Percentiles rank a stretch among this genome's conserved stretches.
Conservation (phyloP, 1,284 basidiomycete genomes). For the Cutaneotrichosporon cavernicola region DNA sequence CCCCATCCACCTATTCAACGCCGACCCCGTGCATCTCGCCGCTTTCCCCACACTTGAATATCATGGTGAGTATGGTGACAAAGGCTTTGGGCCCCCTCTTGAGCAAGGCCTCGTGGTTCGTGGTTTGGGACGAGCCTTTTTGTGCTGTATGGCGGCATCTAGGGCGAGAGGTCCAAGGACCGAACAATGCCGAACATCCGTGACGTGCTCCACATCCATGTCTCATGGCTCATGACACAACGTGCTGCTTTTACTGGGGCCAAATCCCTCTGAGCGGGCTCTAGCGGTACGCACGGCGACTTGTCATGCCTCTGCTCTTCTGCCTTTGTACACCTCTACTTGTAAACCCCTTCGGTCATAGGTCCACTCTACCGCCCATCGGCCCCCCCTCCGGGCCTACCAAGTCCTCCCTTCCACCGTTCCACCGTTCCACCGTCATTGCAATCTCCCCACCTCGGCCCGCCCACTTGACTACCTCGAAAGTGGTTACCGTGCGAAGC, state of each 20-base stretch:
- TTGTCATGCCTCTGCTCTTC: background rate
- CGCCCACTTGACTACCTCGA: no score
- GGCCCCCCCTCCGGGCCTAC: background rate
- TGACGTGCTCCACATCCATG: slow-evolving; percentile 8
- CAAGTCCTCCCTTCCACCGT: background rate
- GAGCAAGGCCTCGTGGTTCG: slow-evolving; percentile 1
- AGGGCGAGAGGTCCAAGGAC: background rate
- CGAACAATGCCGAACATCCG: slow-evolving; percentile 16
- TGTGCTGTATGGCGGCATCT: slow-evolving; percentile 1
- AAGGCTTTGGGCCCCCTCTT: background rate
- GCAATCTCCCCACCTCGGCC: background rate
- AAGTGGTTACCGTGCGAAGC: background rate
- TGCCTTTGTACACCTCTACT: no score
- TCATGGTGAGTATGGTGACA: slow-evolving; percentile 7
- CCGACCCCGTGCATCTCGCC: slow-evolving; percentile 5
- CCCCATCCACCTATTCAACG: background rate
- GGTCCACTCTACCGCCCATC: background rate
- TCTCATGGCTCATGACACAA: background rate
- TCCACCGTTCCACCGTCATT: background rate
- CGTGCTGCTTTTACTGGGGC: background rate
- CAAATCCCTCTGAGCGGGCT: background rate
- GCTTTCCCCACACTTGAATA: slow-evolving; percentile 1
- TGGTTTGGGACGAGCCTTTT: background rate
- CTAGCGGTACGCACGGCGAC: background rate
- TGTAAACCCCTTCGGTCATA: background rate